Evolutionary conservation across 2,329 filamentous ascomycete genomes (phyloP).

Genomic region (Cylindrodendrum hubeiense): DNA sequence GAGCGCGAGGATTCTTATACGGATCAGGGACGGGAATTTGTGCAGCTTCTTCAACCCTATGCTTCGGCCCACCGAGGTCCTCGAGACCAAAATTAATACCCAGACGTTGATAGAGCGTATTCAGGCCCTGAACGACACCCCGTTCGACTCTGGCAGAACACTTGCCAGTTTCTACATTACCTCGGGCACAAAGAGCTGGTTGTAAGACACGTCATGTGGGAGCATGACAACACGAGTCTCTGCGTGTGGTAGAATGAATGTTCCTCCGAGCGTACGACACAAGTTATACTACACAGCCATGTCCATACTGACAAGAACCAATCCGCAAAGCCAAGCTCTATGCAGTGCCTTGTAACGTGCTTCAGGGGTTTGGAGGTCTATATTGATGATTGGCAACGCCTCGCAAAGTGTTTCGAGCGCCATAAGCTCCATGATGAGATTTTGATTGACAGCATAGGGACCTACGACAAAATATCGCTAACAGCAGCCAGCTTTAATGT

Average conservation of each 20-base stretch:
- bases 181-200: constrained; percentile 65
- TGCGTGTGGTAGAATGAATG: constrained; percentile 30
- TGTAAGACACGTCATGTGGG: constrained; percentile 73
- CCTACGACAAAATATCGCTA: constrained; percentile 61
- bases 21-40: constrained; percentile 69
- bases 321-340: constrained; percentile 56
- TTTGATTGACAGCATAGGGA: constrained; percentile 71
- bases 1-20: constrained; percentile 69
- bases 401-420: constrained; percentile 67
- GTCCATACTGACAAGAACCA: not conserved
- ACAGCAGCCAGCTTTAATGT: constrained; percentile 25
- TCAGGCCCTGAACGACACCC: constrained; percentile 68
- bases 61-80: constrained; percentile 69
- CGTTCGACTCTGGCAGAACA: constrained; percentile 68
- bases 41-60: constrained; percentile 68
- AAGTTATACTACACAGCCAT: constrained; percentile 6
- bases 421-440: constrained; percentile 69
- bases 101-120: constrained; percentile 64
- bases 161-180: constrained; percentile 65
- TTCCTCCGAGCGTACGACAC: constrained; percentile 65
- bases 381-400: constrained; percentile 65
- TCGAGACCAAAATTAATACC: constrained; percentile 65
- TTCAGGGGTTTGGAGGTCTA: constrained; percentile 55
- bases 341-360: constrained; percentile 56
- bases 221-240: constrained; percentile 57